A percentile compares a stretch with the other conserved stretches of the same genome.
These are phyloP conservation scores for Saussurea involucrata DNA, from an alignment of 129 eudicot species.

Conservation along the genomic window DNA sequence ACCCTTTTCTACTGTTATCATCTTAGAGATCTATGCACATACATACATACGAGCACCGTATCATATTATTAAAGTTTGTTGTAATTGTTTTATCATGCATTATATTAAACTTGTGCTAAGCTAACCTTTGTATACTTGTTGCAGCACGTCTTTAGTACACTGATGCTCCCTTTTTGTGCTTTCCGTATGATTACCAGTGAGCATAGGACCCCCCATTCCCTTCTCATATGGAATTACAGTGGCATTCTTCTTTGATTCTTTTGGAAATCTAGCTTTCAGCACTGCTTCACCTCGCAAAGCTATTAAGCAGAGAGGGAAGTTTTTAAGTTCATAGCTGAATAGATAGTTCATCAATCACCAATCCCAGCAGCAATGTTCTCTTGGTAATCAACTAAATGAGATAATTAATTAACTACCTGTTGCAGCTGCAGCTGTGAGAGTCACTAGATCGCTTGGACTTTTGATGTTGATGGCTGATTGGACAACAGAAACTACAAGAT, in stretches of 20 bases:
- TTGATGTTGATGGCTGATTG: slow-evolving; percentile 61
- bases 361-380: neutral
- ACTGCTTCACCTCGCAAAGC: slow-evolving; percentile 92
- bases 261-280: slow-evolving; percentile 65
- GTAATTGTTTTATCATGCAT: neutral
- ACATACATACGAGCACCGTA: neutral
- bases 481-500: slow-evolving; percentile 54
- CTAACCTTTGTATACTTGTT: slow-evolving; percentile 65
- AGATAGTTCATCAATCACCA: neutral
- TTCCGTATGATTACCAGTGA: slow-evolving; percentile 33
- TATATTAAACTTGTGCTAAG: neutral
- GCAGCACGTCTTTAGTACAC: slow-evolving; percentile 69
- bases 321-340: neutral
- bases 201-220: slow-evolving; percentile 39
- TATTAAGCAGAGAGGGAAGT: slow-evolving; percentile 14
- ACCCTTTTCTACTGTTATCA: neutral
- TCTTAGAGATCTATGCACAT: neutral
- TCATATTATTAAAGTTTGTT: neutral
- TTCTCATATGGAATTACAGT: slow-evolving; percentile 74
- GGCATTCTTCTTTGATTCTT: slow-evolving; percentile 70
- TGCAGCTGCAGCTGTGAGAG: slow-evolving; percentile 95
- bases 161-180: slow-evolving; percentile 51
- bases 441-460: slow-evolving; percentile 61
- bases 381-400: neutral
- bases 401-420: slow-evolving; percentile 48